Base-by-base conservation (phyloP, 2,329 filamentous ascomycete genomes). In the Fusarium succisae region DNA sequence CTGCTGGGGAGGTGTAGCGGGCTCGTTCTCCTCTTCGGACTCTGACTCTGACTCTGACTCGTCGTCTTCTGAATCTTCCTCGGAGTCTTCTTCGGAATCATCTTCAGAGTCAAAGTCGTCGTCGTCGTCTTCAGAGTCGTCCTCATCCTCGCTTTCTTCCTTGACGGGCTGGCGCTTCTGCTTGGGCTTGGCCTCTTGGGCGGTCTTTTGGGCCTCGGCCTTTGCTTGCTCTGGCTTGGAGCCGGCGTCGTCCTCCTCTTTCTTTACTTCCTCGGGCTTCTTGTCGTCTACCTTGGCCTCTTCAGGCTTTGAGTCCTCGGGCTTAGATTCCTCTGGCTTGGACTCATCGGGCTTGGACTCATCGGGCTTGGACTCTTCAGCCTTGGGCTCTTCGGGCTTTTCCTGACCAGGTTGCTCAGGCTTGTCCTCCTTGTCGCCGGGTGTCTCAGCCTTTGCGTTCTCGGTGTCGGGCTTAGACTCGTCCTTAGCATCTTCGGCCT, bases 21-120 rank as follows among this genome's bases (percentile, higher is more conserved):
- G 77, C 28, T 79, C 78, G 14, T 70, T 59, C n/a, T 77, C 75
- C 10, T 76, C 76, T 24, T 78, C 77, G 3, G 76, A 74, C 14
- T 79, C 77, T 0, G 63, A 74, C 14, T 79, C 77, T 0, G 63
- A 69, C 54, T 77, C 76, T 2, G 70, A 70, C 37, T 78, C 74
- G 8, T 73, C 66, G 18, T 73, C 67, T 35, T 76, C 76, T 4
- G 74, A 74, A 3, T 73, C 74, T 14, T 72, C 63, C 20, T 77
- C 71, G 0, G 66, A 65, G 1, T 72, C 73, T 10, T 73, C 69
- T 13, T 76, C 72, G 1, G 65, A 66, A 7, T 75, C 69, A 4
- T 76, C 74, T 39, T 76, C 74, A 32, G 63, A 66, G 41, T 75
- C 70, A 30, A 69, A 73, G 15, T 76, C 74, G 18, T 64, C 69